phyloP scores from a whole-genome alignment of 2,329 filamentous ascomycete genomes.

The Trichoderma endophyticum region DNA sequence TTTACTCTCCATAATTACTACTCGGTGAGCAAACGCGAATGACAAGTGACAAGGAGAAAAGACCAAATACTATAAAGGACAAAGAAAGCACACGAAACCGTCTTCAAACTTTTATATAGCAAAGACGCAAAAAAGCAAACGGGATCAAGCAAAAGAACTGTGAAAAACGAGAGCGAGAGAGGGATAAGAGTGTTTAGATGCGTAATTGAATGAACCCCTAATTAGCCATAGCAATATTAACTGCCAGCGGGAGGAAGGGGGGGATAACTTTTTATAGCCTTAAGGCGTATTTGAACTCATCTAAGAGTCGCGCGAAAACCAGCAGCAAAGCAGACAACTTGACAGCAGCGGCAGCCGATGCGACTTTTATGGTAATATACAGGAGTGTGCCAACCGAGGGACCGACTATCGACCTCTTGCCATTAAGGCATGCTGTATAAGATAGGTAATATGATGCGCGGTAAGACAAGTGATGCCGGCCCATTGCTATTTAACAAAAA shows the following conservation, averaged over 20 bases:
- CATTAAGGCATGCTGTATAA: slow-evolving; percentile 31
- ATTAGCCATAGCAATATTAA: slow-evolving; percentile 19
- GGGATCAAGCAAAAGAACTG: not conserved
- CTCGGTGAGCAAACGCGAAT: slow-evolving; percentile 20
- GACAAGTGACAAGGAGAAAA: not conserved
- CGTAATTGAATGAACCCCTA: slow-evolving; percentile 5
- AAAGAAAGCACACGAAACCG: not conserved
- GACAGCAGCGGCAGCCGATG: slow-evolving; percentile 42
- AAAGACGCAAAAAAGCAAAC: not conserved
- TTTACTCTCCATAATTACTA: slow-evolving; percentile 22
- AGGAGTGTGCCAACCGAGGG: slow-evolving; percentile 42
- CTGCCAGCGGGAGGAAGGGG: slow-evolving; percentile 25
- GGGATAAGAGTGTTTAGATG: not conserved
- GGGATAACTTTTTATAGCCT: slow-evolving; percentile 33
- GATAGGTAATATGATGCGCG: slow-evolving; percentile 20
- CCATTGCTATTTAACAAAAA: slow-evolving; percentile 30
- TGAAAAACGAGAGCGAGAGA: not conserved
- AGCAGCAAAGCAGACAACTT: slow-evolving; percentile 34
- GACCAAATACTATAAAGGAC: not conserved
- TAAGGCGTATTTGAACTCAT: slow-evolving; percentile 36
- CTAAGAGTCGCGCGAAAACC: slow-evolving; percentile 34
- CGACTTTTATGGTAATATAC: slow-evolving; percentile 55
- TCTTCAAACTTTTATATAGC: not conserved
- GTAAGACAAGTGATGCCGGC: slow-evolving; percentile 28
- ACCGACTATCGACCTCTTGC: slow-evolving; percentile 37